Percentiles rank a stretch among this genome's conserved stretches.
phyloP scores from a whole-genome alignment of 257 asterid species.

The Solanum ossicruentum region DNA sequence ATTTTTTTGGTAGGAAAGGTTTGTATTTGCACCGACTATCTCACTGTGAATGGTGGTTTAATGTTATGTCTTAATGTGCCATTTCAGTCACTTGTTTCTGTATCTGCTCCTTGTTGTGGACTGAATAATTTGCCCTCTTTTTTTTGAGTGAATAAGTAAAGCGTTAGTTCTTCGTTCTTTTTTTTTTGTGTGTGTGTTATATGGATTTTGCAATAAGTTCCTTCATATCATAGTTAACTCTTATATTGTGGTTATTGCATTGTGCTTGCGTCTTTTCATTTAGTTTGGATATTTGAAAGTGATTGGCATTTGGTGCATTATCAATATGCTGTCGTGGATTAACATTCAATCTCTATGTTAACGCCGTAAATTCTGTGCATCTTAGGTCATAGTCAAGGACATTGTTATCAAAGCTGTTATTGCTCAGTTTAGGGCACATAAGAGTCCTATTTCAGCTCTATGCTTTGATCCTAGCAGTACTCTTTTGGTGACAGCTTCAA shows the following conservation, averaged over 20 bases:
- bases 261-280: neutral
- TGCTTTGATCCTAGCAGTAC: slow-evolving; percentile 42
- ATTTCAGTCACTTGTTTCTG: neutral
- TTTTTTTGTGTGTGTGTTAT: neutral
- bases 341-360: neutral
- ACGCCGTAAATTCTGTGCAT: slow-evolving; percentile 16
- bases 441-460: slow-evolving; percentile 50
- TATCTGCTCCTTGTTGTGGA: neutral
- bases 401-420: slow-evolving; percentile 47
- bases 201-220: neutral
- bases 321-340: neutral
- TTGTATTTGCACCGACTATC: neutral
- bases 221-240: neutral
- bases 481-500: slow-evolving; percentile 71
- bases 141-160: neutral
- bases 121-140: neutral
- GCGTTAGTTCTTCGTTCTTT: neutral
- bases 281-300: neutral
- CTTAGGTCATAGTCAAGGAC: slow-evolving; percentile 84
- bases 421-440: slow-evolving; percentile 87
- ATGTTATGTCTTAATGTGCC: neutral
- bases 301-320: neutral
- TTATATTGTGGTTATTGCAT: neutral
- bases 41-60: neutral
- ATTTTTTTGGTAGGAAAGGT: neutral